Evolutionary conservation across 805 yeast species (phyloP).

Genomic region (Starmerella ratchasimensis): DNA sequence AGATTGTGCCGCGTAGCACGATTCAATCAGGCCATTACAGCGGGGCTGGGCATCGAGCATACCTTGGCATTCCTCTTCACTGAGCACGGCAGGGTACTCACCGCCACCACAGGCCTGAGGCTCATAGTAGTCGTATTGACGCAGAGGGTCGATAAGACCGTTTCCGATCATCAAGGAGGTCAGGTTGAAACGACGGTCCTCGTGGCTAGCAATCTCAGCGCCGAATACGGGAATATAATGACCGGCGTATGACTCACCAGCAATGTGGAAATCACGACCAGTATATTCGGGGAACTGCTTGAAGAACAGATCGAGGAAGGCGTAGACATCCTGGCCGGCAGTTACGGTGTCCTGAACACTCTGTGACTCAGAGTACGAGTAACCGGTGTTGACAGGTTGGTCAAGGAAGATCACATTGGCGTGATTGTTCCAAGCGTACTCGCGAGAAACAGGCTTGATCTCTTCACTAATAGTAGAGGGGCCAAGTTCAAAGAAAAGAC

Average conservation of each 20-base stretch:
- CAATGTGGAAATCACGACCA: slow-evolving; percentile 56
- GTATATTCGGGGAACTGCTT: slow-evolving; percentile 51
- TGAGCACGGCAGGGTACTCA: slow-evolving; percentile 63
- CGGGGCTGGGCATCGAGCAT: slow-evolving; percentile 55
- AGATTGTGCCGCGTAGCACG: slow-evolving; percentile 58
- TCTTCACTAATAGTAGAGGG: slow-evolving; percentile 55
- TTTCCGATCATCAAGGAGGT: slow-evolving; percentile 77
- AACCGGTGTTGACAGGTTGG: slow-evolving; percentile 82
- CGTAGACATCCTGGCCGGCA: slow-evolving; percentile 73
- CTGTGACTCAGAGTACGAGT: slow-evolving; percentile 42
- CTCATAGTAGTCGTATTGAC: slow-evolving; percentile 63
- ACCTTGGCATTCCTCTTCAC: slow-evolving; percentile 59
- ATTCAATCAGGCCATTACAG: slow-evolving; percentile 55
- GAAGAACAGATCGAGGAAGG: slow-evolving; percentile 67
- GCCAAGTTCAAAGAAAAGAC: slow-evolving; percentile 75
- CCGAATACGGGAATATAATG: slow-evolving; percentile 88
- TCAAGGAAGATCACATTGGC: slow-evolving; percentile 79
- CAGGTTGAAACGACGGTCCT: slow-evolving; percentile 47
- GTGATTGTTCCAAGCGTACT: slow-evolving; percentile 70
- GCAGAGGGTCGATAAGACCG: slow-evolving; percentile 76
- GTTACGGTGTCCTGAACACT: slow-evolving; percentile 60
- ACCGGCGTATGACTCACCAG: slow-evolving; percentile 86
- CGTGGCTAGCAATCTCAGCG: slow-evolving; percentile 56
- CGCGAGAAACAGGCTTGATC: slow-evolving; percentile 52
- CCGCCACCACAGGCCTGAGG: slow-evolving; percentile 96